Percentiles rank a stretch among this genome's conserved stretches.
These are phyloP conservation scores for Trichocladium uniseriatum DNA, from an alignment of 495 filamentous ascomycete genomes.

Conservation along the genomic window DNA sequence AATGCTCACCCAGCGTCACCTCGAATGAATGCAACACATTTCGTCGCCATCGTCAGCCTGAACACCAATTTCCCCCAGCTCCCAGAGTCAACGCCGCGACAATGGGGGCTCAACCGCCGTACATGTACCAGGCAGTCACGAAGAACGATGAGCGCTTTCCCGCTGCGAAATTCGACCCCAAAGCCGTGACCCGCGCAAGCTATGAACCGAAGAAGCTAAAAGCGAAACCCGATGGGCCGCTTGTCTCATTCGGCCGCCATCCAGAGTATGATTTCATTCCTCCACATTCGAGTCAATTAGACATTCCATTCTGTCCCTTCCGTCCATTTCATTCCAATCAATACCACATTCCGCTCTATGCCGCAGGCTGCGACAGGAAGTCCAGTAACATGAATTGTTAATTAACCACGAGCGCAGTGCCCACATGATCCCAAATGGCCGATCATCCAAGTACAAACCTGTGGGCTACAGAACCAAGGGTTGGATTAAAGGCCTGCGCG, in stretches of 20 bases:
- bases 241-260: slow-evolving; percentile 71
- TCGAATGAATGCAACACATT: neutral
- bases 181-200: slow-evolving; percentile 67
- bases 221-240: slow-evolving; percentile 61
- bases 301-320: neutral
- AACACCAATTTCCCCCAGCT: neutral
- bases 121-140: slow-evolving; percentile 57
- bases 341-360: slow-evolving; percentile 3
- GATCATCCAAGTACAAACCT: slow-evolving; percentile 34
- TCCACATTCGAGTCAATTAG: neutral
- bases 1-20: neutral
- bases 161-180: slow-evolving; percentile 66
- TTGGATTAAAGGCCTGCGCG: slow-evolving; percentile 55
- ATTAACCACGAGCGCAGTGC: slow-evolving; percentile 24
- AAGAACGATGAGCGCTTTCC: slow-evolving; percentile 38
- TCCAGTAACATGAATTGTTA: no score
- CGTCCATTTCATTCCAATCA: neutral
- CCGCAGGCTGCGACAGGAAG: neutral
- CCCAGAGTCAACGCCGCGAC: slow-evolving; percentile 1
- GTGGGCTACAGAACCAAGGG: slow-evolving; percentile 64
- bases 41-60: neutral
- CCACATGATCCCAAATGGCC: slow-evolving; percentile 20
- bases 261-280: slow-evolving; percentile 59
- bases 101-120: slow-evolving; percentile 63
- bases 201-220: slow-evolving; percentile 50